Evolutionary conservation across 2,329 filamentous ascomycete species (phyloP).

Genomic region (Claviceps paspali): DNA sequence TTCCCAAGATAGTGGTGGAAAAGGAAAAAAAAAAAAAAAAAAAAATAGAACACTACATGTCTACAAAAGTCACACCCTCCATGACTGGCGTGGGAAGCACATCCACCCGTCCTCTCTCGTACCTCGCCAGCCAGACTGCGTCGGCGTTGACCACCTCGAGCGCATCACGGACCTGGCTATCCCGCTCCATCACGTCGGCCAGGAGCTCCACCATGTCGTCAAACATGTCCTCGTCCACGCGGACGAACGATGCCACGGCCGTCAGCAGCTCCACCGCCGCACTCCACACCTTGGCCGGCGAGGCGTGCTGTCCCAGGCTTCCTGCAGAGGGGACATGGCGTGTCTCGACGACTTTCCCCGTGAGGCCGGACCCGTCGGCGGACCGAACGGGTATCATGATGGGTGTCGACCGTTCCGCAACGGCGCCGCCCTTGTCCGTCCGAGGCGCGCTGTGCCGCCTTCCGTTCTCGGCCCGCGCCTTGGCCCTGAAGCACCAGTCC

Average conservation of each 20-base stretch:
- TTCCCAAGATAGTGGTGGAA: background rate
- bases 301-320: slow-evolving; percentile 42
- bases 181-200: slow-evolving; percentile 28
- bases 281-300: slow-evolving; percentile 49
- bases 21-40: background rate
- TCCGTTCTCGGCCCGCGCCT: slow-evolving; percentile 20
- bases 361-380: slow-evolving; percentile 10
- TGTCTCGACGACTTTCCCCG: slow-evolving; percentile 5
- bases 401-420: background rate
- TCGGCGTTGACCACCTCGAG: slow-evolving; percentile 54
- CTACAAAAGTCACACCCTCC: slow-evolving; percentile 26
- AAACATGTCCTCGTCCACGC: slow-evolving; percentile 52
- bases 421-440: background rate
- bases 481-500: slow-evolving; percentile 30
- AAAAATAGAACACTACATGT: too few relatives aligned
- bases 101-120: slow-evolving; percentile 28
- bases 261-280: slow-evolving; percentile 43
- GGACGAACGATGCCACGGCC: slow-evolving; percentile 45
- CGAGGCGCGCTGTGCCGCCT: slow-evolving; percentile 5
- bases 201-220: slow-evolving; percentile 56
- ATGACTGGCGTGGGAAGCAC: slow-evolving; percentile 23
- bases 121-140: slow-evolving; percentile 57
- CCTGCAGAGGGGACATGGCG: slow-evolving; percentile 9
- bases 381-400: slow-evolving; percentile 20
- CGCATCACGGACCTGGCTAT: slow-evolving; percentile 34